These are phyloP conservation scores for Trypanosoma rangeli DNA, from an alignment of 208 protist genomes.

Conservation along the genomic window DNA sequence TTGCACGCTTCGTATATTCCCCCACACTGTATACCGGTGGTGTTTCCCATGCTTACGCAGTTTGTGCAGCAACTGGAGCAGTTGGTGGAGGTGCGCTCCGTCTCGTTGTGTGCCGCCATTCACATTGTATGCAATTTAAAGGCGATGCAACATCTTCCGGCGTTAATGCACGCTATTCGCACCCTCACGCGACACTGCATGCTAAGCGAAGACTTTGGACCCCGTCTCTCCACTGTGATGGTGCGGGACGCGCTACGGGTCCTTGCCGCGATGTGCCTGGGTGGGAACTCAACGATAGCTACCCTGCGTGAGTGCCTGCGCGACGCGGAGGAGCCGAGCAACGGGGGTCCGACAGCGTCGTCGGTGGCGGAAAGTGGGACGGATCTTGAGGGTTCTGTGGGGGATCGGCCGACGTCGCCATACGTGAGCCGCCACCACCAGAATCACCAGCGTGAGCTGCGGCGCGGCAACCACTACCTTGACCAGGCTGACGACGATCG, in stretches of 20 bases:
- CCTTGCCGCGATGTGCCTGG: constrained; percentile 69
- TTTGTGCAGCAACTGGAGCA: constrained; percentile 86
- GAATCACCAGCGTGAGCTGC: constrained; percentile 11
- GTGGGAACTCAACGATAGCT: constrained; percentile 61
- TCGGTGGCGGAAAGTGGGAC: constrained; percentile 2
- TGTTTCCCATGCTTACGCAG: constrained; percentile 85
- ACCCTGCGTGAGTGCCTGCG: constrained; percentile 62
- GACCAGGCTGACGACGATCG: constrained; percentile 19
- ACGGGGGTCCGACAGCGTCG: not conserved
- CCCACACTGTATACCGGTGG: constrained; percentile 84
- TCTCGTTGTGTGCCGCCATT: constrained; percentile 79
- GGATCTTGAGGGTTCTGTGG: not conserved
- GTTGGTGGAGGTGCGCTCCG: constrained; percentile 80
- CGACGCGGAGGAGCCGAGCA: constrained; percentile 40
- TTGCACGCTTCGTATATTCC: constrained; percentile 88
- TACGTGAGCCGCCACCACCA: constrained; percentile 6
- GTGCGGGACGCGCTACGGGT: constrained; percentile 80
- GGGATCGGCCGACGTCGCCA: not conserved
- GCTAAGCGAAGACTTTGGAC: constrained; percentile 74
- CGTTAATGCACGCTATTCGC: constrained; percentile 77
- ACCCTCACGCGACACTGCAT: constrained; percentile 87
- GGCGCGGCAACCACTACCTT: constrained; percentile 9
- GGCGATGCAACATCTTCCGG: constrained; percentile 81
- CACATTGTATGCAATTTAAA: constrained; percentile 91
- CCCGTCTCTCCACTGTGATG: constrained; percentile 71